Percentiles rank a stretch among this genome's conserved stretches.
Conservation (phyloP, 805 yeast species). For the Metschnikowia santaceciliae region DNA sequence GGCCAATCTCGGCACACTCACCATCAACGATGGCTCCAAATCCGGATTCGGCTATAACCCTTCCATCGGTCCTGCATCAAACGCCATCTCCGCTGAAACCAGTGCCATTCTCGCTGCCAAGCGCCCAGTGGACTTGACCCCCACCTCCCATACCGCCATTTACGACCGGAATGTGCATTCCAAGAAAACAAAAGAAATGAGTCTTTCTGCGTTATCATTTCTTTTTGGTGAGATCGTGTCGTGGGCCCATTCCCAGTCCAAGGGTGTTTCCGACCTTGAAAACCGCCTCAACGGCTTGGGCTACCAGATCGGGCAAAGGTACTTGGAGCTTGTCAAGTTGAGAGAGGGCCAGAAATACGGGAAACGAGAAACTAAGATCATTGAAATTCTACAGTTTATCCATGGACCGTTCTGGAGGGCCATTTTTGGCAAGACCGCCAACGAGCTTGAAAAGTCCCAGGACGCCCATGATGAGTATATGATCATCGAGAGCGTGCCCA, state of each 20-base stretch:
- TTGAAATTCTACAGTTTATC: constrained; percentile 69
- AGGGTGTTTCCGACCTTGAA: constrained; percentile 61
- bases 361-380: constrained; percentile 60
- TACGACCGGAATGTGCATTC: constrained; percentile 65
- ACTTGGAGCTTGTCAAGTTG: constrained; percentile 63
- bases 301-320: constrained; percentile 69
- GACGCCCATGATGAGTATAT: constrained; percentile 66
- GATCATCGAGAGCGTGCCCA: constrained; percentile 75
- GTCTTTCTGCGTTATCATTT: constrained; percentile 62
- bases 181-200: constrained; percentile 64
- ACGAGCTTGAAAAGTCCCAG: constrained; percentile 69
- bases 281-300: constrained; percentile 65
- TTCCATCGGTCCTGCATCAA: constrained; percentile 38
- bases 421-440: constrained; percentile 69
- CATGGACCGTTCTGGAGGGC: constrained; percentile 71
- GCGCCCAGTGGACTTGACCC: constrained; percentile 27
- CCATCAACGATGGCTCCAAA: constrained; percentile 15
- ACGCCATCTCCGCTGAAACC: constrained; percentile 35
- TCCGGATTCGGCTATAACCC: constrained; percentile 44
- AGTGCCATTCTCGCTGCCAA: constrained; percentile 34
- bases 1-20: constrained; percentile 16
- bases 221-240: constrained; percentile 68
- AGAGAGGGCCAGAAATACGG: constrained; percentile 61
- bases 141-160: constrained; percentile 41
- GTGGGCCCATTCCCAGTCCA: constrained; percentile 57